Conservation (phyloP, 2,329 filamentous ascomycete species). For the Colletotrichum camelliae region DNA sequence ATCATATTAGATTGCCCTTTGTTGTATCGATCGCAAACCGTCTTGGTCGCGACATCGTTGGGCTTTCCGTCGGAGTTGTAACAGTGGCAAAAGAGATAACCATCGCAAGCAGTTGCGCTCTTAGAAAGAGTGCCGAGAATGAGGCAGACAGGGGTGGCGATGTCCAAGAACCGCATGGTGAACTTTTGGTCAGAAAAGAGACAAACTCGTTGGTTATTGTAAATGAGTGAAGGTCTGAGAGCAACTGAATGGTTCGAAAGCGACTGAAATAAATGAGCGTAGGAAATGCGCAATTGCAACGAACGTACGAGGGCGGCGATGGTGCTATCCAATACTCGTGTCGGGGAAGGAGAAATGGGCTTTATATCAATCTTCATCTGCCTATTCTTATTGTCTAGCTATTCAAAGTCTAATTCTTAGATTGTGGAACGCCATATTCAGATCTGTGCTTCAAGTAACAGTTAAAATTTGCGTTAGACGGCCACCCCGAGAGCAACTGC, state of each 20-base stretch:
- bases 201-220: background rate
- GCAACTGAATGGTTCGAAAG: background rate
- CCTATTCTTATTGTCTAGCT: background rate
- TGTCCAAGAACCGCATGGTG: background rate
- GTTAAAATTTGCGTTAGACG: background rate
- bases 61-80: background rate
- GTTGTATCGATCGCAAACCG: background rate
- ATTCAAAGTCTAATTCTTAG: too few relatives aligned
- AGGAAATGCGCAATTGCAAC: background rate
- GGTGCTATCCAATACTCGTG: background rate
- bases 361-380: background rate
- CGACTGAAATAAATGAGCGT: background rate
- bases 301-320: background rate
- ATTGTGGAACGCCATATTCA: background rate
- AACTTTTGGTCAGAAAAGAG: background rate
- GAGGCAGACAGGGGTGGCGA: background rate
- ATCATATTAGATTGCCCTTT: background rate
- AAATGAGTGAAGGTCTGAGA: background rate
- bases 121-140: background rate
- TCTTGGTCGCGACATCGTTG: background rate
- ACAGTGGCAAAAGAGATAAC: background rate
- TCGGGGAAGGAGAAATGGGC: background rate
- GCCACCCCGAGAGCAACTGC: background rate
- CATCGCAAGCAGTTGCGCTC: background rate
- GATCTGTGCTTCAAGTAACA: background rate